These are phyloP conservation scores for Podila epigama DNA, from an alignment of 192 early-diverging fungal genomes.

Conservation along the genomic window DNA sequence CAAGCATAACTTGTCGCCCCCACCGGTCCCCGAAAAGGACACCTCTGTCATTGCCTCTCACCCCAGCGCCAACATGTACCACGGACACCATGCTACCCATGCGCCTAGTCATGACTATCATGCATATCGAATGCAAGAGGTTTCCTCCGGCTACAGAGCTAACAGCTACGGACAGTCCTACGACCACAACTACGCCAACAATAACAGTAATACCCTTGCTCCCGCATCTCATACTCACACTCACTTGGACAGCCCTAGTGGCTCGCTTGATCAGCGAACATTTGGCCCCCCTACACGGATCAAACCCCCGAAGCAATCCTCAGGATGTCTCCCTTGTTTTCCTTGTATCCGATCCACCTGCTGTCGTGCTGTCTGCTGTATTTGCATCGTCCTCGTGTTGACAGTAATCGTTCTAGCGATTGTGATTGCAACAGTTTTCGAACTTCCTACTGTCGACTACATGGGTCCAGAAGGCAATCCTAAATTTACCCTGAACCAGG, in stretches of 20 bases:
- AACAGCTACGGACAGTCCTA: too few relatives aligned
- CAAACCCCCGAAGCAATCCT: slow-evolving; percentile 1
- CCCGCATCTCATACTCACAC: not conserved
- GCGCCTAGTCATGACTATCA: too few relatives aligned
- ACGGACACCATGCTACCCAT: not conserved
- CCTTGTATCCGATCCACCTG: slow-evolving; percentile 36
- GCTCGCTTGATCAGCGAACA: not conserved
- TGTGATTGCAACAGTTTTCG: slow-evolving; percentile 29
- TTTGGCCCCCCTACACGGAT: not conserved
- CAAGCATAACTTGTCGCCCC: not conserved
- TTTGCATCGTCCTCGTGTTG: slow-evolving; percentile 18
- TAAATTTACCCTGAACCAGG: slow-evolving; percentile 21
- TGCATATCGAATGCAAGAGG: too few relatives aligned
- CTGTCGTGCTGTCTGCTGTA: slow-evolving; percentile 9
- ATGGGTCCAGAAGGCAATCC: slow-evolving; percentile 7
- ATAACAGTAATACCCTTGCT: not conserved
- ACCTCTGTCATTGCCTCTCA: too few relatives aligned
- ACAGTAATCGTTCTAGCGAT: slow-evolving; percentile 23
- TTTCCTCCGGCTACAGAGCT: not conserved
- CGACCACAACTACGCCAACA: not conserved
- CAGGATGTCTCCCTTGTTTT: slow-evolving; percentile 15
- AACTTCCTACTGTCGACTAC: slow-evolving; percentile 28
- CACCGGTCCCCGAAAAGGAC: not conserved
- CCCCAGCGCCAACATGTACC: not conserved
- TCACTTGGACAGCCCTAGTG: not conserved